Base-by-base conservation (phyloP, 2,329 filamentous ascomycete species). In the Sporothrix brasiliensis region DNA sequence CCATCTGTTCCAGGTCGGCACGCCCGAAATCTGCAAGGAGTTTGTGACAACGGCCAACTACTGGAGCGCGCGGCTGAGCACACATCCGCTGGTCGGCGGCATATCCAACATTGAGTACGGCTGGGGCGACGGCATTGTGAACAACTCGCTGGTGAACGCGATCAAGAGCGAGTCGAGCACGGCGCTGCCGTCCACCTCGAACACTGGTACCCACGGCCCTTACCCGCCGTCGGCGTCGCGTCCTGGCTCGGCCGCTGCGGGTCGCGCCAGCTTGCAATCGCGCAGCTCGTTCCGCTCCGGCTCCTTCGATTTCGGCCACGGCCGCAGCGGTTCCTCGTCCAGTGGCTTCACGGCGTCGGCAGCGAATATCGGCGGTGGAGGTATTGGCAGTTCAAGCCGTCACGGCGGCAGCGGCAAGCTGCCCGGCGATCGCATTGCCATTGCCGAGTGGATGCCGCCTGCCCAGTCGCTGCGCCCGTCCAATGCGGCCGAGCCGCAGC, bases 91-190 rank as follows among this genome's bases (percentile, higher is more conserved):
- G 44, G 88, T 94, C 47, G 95, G 95, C 70, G 94, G 94, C 70
- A 92, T 99, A 75, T 97, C 92, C 80, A 99, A 97, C 79, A 91
- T 98, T 75, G 95, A 99, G 79, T 98, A 97, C 77, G 95, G 95
- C 68, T 99, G 95, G 95, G 92, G 93, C 75, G 93, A 97, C 53
- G 84, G 86, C 24, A 89, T 97, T 72, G 89, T 97, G 76, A 89
- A 88, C 75, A 87, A 84, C 69, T 81, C 84, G 10, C 80, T 87
- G 1, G 83, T 88, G 4, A 79, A 77, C 4, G 83, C 84, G 34
- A 84, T 87, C 74, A 84, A 85, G 71, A 85, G 85, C 72, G 85
- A 88, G 67, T 79, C 80, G 3, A 75, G 73, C 56, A 54, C 66
- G 67, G 61, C 68, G 16, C 53, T 69, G 49, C 34, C 72, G 73